Evolutionary conservation across 805 yeast genomes (phyloP), one percentile per base, ranked within the genome.

Genomic region (Kodamaea kaohsiungensis): DNA sequence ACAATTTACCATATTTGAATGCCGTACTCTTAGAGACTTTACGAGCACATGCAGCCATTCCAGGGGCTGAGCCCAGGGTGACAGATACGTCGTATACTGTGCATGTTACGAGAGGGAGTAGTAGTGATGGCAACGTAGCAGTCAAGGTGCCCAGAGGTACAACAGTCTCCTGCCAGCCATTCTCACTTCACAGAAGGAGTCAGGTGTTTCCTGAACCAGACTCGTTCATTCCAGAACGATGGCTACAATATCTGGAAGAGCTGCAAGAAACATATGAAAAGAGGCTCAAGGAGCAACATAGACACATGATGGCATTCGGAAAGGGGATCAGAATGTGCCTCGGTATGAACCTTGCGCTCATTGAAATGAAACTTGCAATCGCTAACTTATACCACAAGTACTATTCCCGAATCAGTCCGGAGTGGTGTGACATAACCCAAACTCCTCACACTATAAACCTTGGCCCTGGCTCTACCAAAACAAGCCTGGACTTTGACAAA

Each of bases 321-420:
- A 80, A 84, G 42, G 93, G 92, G 2, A 75, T 84, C 17, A 71
- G 91, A 58, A 86, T 86, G 91, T 87, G 93, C 62, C 70, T 86
- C 52, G 92, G 93, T 0, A 79, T 84, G 83, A 77, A 87, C 63
- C 65, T 87, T 42, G 91, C 91, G 0, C 67, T 81, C 16, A 80
- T 81, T 43, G 91, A 86, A 63, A 84, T 87, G 75, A 87, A 86
- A 63, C 61, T 85, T 43, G 77, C 80, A 10, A 62, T 83, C 27
- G 81, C 84, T 8, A 77, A 78, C 54, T 65, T 87, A 15, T 81
- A 85, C 61, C 78, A 81, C 76, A 74, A 80, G 48, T 83, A 64
- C 58, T 52, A 58, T 9, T 75, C 83, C 19, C 55, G 58, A 12
- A 63, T 81, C 7, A 71, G 78, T 48, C 35, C 60, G 1, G 72